phyloP scores from a whole-genome alignment of 2,329 filamentous ascomycete species.

The Colletotrichum orchidophilum region DNA sequence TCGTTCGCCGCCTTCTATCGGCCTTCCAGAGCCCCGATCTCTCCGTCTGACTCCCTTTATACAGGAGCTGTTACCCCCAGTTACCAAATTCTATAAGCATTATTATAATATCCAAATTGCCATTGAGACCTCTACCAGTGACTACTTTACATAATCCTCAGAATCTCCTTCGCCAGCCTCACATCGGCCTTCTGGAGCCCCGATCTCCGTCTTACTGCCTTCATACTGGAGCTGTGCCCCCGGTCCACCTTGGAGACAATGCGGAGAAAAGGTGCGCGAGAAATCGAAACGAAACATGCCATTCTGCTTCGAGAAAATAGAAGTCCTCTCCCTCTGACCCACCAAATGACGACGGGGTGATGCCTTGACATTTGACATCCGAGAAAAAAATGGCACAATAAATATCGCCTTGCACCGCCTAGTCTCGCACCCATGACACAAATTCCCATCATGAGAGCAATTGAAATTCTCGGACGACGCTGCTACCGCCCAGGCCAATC shows the following conservation, averaged over 20 bases:
- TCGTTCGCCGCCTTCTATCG: background rate
- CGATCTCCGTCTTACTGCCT: background rate
- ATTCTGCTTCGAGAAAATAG: background rate
- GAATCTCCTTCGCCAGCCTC: background rate
- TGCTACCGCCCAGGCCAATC: background rate
- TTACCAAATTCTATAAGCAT: too few relatives aligned
- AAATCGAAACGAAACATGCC: background rate
- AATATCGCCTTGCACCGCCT: too few relatives aligned
- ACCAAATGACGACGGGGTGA: background rate
- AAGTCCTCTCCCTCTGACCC: background rate
- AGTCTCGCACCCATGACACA: background rate
- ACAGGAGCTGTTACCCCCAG: background rate
- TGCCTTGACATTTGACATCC: background rate
- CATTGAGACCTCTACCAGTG: background rate
- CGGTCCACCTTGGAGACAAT: background rate
- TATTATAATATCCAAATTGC: too few relatives aligned
- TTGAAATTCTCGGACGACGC: background rate
- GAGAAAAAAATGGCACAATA: background rate
- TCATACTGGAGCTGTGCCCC: background rate
- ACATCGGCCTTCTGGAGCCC: background rate
- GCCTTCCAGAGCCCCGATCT: background rate
- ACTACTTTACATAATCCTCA: background rate
- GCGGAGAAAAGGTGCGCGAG: background rate
- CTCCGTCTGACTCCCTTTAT: background rate
- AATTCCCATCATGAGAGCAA: background rate